Base-by-base conservation (phyloP, 1,139 yeast species). In the Suhomyces terraborum region DNA sequence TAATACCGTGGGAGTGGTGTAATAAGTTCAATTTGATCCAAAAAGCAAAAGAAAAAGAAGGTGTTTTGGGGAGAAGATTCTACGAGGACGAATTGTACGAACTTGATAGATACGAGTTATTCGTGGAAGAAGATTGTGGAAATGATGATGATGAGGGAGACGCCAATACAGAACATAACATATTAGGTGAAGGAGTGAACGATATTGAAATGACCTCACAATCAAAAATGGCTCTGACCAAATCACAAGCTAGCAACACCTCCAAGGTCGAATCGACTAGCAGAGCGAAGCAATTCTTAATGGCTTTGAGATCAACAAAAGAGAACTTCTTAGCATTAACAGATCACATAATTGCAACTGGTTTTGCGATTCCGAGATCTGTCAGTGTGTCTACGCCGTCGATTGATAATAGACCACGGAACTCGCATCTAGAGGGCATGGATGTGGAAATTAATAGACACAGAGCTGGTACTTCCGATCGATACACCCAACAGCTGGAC, bases 1-100 rank as follows among this genome's bases (percentile, higher is more conserved):
- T 86, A 5, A 73, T 85, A 13, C 88, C 88, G 0, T 88, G 95
- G 95, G 94, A 84, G 61, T 88, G 95, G 95, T 78, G 88, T 47
- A 88, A 86, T 55, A 73, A 87, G 47, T 75, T 84, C 40, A 77
- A 77, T 45, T 65, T 74, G 10, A 64, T 82, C 21, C 84, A 83
- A 65, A 77, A 77, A 50, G 73, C 72, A n/a, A 77, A 77, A 46
- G 95, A 88, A 52, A 81, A 82, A 39, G 83, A 80, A 43, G 95
- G 96, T 1, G 80, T 88, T 2, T 63, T 88, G 38, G 97, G 97
- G 0, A 68, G 96, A 47, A 79, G 83, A 26, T 77, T 85, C 35
- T 85, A 81, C 56, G 93, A 84, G 47, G 94, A 86, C 45, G 88
- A 82, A 46, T 40, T 70, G 14, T 71, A 70, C 43, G 76, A 70